These are phyloP conservation scores for Verticillium isaacii DNA, from an alignment of 2,329 filamentous ascomycete genomes.

Conservation along the genomic window DNA sequence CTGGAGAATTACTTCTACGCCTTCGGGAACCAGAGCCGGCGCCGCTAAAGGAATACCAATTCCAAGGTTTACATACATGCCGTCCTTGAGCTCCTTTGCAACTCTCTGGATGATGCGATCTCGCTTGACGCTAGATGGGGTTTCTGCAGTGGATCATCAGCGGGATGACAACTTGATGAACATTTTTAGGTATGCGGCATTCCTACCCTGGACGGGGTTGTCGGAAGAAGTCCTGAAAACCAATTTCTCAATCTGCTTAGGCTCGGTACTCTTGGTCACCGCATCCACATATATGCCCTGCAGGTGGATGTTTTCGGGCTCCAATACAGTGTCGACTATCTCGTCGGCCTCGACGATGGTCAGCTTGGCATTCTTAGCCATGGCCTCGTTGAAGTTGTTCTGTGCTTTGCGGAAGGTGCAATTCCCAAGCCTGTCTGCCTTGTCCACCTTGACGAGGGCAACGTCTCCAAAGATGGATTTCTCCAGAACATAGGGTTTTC, in stretches of 20 bases:
- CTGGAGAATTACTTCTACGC: constrained; percentile 76
- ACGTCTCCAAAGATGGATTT: constrained; percentile 86
- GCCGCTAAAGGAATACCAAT: constrained; percentile 94
- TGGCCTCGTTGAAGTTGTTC: constrained; percentile 90
- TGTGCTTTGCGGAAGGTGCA: constrained; percentile 83
- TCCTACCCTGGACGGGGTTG: background rate
- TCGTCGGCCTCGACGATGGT: constrained; percentile 92
- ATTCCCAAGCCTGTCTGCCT: constrained; percentile 88
- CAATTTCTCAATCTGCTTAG: constrained; percentile 77
- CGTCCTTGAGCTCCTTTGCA: constrained; percentile 74
- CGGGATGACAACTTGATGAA: background rate
- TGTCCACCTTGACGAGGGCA: constrained; percentile 89
- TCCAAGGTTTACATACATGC: constrained; percentile 90
- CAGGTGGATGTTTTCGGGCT: constrained; percentile 77
- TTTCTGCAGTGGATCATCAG: background rate
- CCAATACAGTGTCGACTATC: constrained; percentile 84
- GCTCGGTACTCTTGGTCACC: constrained; percentile 73
- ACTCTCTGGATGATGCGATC: background rate
- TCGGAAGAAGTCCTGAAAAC: background rate
- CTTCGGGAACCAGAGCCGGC: constrained; percentile 73
- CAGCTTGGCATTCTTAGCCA: constrained; percentile 86
- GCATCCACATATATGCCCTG: constrained; percentile 89
- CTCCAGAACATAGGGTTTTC: constrained; percentile 86
- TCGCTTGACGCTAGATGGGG: background rate
- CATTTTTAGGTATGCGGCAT: background rate